phyloP scores from a whole-genome alignment of 352 stramenopile species.

The Saprolegnia parasitica region DNA sequence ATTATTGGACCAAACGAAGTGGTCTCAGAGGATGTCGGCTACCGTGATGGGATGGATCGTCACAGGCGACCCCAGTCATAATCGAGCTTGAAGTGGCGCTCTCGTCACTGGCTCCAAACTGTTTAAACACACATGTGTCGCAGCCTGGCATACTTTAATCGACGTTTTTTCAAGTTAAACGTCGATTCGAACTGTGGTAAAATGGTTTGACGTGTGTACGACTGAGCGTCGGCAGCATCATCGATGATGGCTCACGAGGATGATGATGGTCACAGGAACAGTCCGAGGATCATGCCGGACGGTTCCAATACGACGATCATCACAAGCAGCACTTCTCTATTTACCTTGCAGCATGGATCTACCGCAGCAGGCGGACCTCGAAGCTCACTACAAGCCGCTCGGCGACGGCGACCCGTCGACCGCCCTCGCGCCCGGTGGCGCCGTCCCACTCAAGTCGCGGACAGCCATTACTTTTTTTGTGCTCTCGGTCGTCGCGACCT shows the following conservation, averaged over 20 bases:
- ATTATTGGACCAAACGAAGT: too few relatives aligned
- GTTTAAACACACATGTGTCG: neutral
- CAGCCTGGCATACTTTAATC: neutral
- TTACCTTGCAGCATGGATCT: neutral
- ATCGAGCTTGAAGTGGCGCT: neutral
- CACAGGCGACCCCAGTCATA: neutral
- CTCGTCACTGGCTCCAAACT: neutral
- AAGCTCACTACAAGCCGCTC: neutral
- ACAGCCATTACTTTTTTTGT: neutral
- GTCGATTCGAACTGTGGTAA: too few relatives aligned
- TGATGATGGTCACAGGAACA: too few relatives aligned
- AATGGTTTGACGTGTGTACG: too few relatives aligned
- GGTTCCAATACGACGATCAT: too few relatives aligned
- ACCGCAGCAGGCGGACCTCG: neutral
- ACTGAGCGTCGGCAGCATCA: too few relatives aligned
- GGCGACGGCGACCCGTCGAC: neutral
- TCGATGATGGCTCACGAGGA: too few relatives aligned
- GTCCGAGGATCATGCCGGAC: too few relatives aligned
- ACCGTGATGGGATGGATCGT: neutral
- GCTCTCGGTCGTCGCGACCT: neutral
- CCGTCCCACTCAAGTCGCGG: neutral
- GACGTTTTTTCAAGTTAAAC: too few relatives aligned
- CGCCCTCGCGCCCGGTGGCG: slow-evolving; percentile 1
- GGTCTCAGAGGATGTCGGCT: too few relatives aligned
- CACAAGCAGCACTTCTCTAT: neutral